phyloP scores from a whole-genome alignment of 2,329 filamentous ascomycete species.

The Penicillium sp. region DNA sequence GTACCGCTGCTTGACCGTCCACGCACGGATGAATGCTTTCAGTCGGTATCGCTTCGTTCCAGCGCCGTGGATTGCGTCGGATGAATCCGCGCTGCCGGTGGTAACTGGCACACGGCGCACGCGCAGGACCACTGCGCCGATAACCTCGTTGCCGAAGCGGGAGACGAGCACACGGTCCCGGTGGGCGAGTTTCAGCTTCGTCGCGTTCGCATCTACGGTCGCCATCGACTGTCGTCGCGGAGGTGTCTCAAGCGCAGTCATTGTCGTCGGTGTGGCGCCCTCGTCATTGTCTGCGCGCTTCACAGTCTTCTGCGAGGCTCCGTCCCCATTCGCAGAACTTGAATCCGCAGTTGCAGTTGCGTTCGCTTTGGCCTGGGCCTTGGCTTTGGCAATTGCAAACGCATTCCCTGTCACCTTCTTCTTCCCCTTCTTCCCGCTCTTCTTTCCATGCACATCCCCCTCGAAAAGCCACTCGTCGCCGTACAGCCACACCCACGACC shows the following conservation, averaged over 20 bases:
- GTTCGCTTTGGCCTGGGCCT: too few species aligned
- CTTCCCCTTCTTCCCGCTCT: not conserved
- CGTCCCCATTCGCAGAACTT: too few species aligned
- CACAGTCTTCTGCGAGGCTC: too few species aligned
- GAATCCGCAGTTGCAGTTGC: too few species aligned
- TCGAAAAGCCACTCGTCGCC: not conserved
- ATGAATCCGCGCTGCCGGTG: not conserved
- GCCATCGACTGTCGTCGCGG: too few species aligned
- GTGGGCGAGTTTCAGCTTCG: not conserved
- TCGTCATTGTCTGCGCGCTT: too few species aligned
- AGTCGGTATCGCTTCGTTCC: conserved; percentile 20
- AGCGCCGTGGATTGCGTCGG: not conserved
- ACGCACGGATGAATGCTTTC: conserved; percentile 64
- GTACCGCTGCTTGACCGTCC: conserved; percentile 71
- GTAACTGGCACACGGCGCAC: conserved; percentile 10
- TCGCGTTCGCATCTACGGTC: too few species aligned
- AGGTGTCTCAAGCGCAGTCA: too few species aligned
- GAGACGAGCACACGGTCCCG: conserved; percentile 2
- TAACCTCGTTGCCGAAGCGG: conserved; percentile 58
- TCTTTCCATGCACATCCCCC: not conserved
- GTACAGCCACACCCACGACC: conserved; percentile 2
- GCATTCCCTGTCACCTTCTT: not conserved
- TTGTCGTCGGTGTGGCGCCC: too few species aligned
- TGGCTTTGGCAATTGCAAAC: too few species aligned
- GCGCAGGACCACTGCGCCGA: conserved; percentile 65